These are phyloP conservation scores for Boletus speciosus DNA, from an alignment of 768 basidiomycete genomes.

Conservation along the genomic window DNA sequence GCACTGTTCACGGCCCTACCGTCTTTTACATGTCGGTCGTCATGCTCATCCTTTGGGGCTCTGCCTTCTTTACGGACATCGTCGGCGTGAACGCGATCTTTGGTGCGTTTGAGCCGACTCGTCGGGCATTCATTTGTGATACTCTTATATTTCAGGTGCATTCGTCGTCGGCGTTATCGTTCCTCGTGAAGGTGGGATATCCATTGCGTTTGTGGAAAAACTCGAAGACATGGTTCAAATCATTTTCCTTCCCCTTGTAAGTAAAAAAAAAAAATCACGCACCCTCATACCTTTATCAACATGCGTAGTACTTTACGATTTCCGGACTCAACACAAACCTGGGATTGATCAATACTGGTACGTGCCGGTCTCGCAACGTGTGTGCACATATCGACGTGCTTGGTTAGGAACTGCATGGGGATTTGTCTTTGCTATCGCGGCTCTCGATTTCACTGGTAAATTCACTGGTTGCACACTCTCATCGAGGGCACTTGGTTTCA, in stretches of 20 bases:
- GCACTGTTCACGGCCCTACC: slow-evolving; percentile 76
- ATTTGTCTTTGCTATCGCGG: slow-evolving; percentile 75
- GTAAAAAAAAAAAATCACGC: slow-evolving; percentile 19
- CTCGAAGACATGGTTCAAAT: slow-evolving; percentile 92
- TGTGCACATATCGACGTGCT: background rate
- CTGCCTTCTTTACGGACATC: slow-evolving; percentile 90
- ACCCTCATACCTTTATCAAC: background rate
- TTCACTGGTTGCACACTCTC: slow-evolving; percentile 78
- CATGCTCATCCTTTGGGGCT: slow-evolving; percentile 77
- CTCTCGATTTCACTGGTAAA: slow-evolving; percentile 82
- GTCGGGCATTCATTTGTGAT: background rate
- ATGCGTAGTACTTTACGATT: slow-evolving; percentile 80
- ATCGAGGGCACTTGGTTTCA: slow-evolving; percentile 69
- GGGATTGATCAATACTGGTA: slow-evolving; percentile 75
- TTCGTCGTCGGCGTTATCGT: slow-evolving; percentile 82
- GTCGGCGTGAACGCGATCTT: slow-evolving; percentile 96
- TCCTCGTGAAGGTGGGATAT: slow-evolving; percentile 83
- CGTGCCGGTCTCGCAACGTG: background rate
- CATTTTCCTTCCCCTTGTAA: slow-evolving; percentile 82
- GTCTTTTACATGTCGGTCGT: slow-evolving; percentile 86
- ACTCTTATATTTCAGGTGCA: slow-evolving; percentile 45
- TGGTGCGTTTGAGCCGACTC: slow-evolving; percentile 40
- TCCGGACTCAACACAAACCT: slow-evolving; percentile 93
- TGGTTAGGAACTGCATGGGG: slow-evolving; percentile 75
- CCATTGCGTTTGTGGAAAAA: slow-evolving; percentile 84